Conservation (phyloP, 495 filamentous ascomycete genomes). For the Rhypophila decipiens region DNA sequence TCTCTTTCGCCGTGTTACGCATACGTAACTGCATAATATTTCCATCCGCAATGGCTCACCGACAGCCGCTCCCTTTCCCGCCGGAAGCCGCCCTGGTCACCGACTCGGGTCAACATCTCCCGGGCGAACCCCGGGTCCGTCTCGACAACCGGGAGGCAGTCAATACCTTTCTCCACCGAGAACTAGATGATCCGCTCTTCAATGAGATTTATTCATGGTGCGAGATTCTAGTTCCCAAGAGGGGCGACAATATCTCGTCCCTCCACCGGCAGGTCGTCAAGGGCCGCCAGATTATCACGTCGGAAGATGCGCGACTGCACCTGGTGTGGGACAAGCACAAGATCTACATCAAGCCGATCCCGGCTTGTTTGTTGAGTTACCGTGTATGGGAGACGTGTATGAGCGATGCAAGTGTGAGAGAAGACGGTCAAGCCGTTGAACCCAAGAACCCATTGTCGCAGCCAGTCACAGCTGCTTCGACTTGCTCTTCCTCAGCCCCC, state of each 20-base stretch:
- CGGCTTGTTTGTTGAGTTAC: slow-evolving; percentile 6
- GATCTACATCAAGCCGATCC: slow-evolving; percentile 50
- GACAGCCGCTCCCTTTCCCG: background rate
- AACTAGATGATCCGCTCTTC: background rate
- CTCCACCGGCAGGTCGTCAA: slow-evolving; percentile 35
- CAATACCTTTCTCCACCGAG: background rate
- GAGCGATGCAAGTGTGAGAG: no score
- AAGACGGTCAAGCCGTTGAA: background rate
- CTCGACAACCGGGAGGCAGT: background rate
- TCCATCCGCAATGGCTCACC: no score
- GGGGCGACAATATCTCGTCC: slow-evolving; percentile 17
- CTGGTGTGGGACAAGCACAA: slow-evolving; percentile 43
- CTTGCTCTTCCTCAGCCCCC: no score
- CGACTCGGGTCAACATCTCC: background rate
- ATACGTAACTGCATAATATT: no score
- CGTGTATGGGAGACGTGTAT: background rate
- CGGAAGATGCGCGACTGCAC: slow-evolving; percentile 45
- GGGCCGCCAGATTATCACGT: slow-evolving; percentile 36
- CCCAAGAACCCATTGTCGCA: background rate
- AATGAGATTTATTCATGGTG: background rate
- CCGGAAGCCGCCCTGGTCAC: background rate
- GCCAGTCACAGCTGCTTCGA: no score
- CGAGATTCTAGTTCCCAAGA: background rate
- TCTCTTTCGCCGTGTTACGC: no score
- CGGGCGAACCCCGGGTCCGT: background rate